These are phyloP conservation scores for Carallia pectinifolia DNA, from an alignment of 345 rosid species.

Conservation along the genomic window DNA sequence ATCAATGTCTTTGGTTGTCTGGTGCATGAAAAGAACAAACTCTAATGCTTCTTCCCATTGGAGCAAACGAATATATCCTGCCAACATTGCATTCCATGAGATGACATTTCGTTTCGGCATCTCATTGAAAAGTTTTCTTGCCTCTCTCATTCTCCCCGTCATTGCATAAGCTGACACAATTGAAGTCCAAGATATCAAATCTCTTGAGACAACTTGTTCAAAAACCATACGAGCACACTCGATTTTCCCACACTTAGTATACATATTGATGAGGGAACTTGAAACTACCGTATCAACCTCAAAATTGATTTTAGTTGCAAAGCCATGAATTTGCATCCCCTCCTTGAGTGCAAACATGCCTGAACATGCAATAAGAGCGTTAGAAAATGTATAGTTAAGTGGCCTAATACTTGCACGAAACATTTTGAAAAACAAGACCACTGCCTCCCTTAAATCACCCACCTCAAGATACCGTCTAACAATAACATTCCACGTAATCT, in stretches of 20 bases:
- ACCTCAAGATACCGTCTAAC: slow-evolving; percentile 72
- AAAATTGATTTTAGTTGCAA: slow-evolving; percentile 41
- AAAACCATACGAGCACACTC: slow-evolving; percentile 61
- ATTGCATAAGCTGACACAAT: slow-evolving; percentile 65
- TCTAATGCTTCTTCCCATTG: slow-evolving; percentile 69
- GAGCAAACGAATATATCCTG: slow-evolving; percentile 51
- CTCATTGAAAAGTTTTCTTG: slow-evolving; percentile 64
- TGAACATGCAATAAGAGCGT: slow-evolving; percentile 74
- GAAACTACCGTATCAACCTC: slow-evolving; percentile 55
- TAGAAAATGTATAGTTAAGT: slow-evolving; percentile 64
- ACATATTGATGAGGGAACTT: slow-evolving; percentile 64
- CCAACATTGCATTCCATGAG: slow-evolving; percentile 88
- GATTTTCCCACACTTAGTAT: slow-evolving; percentile 57
- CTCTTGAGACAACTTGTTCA: slow-evolving; percentile 49
- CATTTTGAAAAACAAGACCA: slow-evolving; percentile 62
- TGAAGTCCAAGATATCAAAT: slow-evolving; percentile 69
- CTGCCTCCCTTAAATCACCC: slow-evolving; percentile 56
- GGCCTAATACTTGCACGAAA: slow-evolving; percentile 45
- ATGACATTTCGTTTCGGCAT: slow-evolving; percentile 74
- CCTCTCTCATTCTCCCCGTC: slow-evolving; percentile 56
- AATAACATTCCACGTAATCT: slow-evolving; percentile 88
- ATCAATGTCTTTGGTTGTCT: slow-evolving; percentile 48
- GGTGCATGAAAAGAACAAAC: slow-evolving; percentile 49
- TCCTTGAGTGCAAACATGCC: slow-evolving; percentile 40
- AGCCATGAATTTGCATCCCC: slow-evolving; percentile 74